Base-by-base conservation (phyloP, 116 monocot species). In the Cymodocea nodosa region DNA sequence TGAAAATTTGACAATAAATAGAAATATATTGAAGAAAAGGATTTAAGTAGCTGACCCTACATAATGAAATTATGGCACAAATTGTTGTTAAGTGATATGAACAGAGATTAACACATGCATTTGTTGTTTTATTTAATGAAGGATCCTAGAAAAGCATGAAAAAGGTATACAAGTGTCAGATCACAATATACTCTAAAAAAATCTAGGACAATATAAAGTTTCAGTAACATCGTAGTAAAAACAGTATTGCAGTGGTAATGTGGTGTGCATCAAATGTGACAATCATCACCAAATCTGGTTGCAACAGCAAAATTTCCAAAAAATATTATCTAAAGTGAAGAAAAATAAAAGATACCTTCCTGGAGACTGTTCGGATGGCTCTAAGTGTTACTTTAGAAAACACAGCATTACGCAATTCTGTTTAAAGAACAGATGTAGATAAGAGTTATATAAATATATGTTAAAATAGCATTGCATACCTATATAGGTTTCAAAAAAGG, bases 321-420 rank as follows among this genome's bases (percentile, higher is more conserved):
- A 7, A 59, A 18, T 23, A 23, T 25, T 12, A 14, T 25, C 24
- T 11, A 4, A 6, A 59, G 12, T 59, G 20, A 14, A 10, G 12
- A 14, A 25, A 22, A 59, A 0, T 59, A 25, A 10, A 18, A 23
- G 14, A 59, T 85, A 97, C 97, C 91, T 85, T 97, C 54, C 85
- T 82, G 75, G 97, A 97, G 64, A 97, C 85, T 73, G 83, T 80
- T 19, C 91, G 87, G 40, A 97, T 97, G 14, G 85, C 83, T 80
- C 97, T 83, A 48, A 88, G 18, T 65, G 97, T 80, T 52, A 97
- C 97, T 65, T 97, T 90, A 23, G 97, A 87, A 80, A 97, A 97
- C 37, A 97, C 85, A 74, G 91, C 85, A 83, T 88, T 91, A 54
- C 91, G 75, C 60, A 97, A 67, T 75, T 97, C 97, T 97, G 75